A percentile compares a stretch with the other conserved stretches of the same genome.
Evolutionary conservation across 352 stramenopile genomes (phyloP).

Genomic region (Phytophthora macrochlamydospora): DNA sequence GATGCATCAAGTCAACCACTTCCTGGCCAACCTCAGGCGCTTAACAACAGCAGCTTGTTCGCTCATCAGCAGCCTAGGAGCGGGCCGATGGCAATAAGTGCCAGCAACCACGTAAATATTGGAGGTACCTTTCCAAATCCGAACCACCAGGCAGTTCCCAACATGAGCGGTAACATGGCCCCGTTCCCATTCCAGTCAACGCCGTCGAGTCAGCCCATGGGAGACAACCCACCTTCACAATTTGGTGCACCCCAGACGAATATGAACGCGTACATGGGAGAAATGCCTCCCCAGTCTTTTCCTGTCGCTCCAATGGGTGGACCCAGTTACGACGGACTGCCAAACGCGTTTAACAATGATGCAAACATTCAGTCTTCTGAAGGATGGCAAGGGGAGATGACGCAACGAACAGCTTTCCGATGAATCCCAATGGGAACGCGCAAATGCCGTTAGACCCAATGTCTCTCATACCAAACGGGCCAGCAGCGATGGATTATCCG

Average conservation of each 20-base stretch:
- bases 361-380: constrained; percentile 6
- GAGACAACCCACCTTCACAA: constrained; percentile 24
- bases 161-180: constrained; percentile 30
- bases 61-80: constrained; percentile 20
- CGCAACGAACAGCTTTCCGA: constrained; percentile 12
- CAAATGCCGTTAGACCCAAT: constrained; percentile 32
- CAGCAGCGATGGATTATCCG: constrained; percentile 26
- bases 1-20: constrained; percentile 24
- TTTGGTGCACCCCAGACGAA: constrained; percentile 25
- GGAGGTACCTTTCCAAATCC: constrained; percentile 13
- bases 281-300: constrained; percentile 34
- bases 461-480: constrained; percentile 24
- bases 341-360: constrained; percentile 29
- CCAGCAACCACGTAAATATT: constrained; percentile 4
- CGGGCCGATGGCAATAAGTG: constrained; percentile 12
- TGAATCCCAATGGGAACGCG: constrained; percentile 22
- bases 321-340: constrained; percentile 31
- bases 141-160: constrained; percentile 17
- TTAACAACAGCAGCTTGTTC: constrained; percentile 24
- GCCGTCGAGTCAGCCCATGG: constrained; percentile 30
- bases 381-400: constrained; percentile 30
- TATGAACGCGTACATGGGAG: constrained; percentile 35
- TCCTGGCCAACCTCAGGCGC: neutral
- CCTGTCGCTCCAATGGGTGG: constrained; percentile 18
- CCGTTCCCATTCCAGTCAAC: constrained; percentile 37